These are phyloP conservation scores for Backusella parvicylindrica DNA, from an alignment of 192 early-diverging fungal species.

Conservation along the genomic window DNA sequence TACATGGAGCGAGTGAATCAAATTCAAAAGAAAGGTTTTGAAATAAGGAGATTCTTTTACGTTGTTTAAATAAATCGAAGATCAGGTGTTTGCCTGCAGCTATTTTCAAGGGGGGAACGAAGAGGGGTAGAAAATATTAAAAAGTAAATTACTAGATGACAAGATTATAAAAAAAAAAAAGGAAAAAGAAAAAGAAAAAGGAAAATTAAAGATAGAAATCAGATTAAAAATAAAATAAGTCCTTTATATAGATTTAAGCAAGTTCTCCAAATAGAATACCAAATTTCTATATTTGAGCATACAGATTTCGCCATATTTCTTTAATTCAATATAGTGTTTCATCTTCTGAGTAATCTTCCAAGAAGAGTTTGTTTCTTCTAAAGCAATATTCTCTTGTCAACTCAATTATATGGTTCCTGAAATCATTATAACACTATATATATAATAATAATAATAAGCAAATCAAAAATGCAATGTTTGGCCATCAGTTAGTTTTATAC, in stretches of 20 bases:
- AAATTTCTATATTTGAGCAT: neutral
- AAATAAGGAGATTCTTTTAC: neutral
- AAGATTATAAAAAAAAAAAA: conserved; percentile 6
- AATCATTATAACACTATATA: neutral
- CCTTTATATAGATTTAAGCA: neutral
- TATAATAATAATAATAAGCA: neutral
- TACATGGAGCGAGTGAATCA: conserved; percentile 5
- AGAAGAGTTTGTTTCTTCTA: neutral
- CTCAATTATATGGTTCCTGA: neutral
- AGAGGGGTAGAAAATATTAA: neutral
- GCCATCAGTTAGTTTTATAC: neutral
- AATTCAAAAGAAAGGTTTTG: neutral
- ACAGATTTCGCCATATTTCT: neutral
- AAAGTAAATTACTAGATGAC: neutral
- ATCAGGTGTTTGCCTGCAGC: neutral
- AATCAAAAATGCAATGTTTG: neutral
- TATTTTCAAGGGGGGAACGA: neutral
- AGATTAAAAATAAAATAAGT: neutral
- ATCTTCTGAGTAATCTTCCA: neutral
- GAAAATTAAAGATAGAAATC: neutral
- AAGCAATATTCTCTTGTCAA: neutral
- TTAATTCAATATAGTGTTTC: neutral
- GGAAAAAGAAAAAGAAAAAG: neutral
- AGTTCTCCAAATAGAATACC: neutral
- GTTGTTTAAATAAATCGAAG: neutral